Percentiles rank a stretch among this genome's conserved stretches.
phyloP scores from a whole-genome alignment of 768 basidiomycete genomes.

The Leccinum longicurvipes region DNA sequence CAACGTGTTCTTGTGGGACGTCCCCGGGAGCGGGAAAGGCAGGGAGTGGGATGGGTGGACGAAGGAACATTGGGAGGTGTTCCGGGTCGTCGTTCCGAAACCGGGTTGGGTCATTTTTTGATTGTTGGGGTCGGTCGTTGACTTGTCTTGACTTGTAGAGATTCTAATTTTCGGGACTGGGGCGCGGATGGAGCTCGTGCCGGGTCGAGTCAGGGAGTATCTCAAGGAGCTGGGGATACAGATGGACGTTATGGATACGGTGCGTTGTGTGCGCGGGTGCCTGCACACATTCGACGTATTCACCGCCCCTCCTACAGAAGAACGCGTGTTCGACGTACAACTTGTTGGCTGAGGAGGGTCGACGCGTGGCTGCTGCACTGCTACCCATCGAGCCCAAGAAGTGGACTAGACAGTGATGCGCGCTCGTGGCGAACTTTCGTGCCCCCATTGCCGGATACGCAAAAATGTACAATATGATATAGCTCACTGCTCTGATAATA shows the following conservation, averaged over 20 bases:
- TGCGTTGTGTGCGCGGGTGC: conserved; percentile 33
- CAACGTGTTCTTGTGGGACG: conserved; percentile 88
- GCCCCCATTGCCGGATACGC: background rate
- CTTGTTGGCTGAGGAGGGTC: conserved; percentile 86
- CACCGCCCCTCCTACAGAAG: conserved; percentile 41
- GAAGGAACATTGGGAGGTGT: conserved; percentile 70
- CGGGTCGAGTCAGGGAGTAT: conserved; percentile 60
- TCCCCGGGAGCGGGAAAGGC: conserved; percentile 36
- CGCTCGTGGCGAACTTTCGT: too few relatives aligned
- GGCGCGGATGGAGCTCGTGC: conserved; percentile 62
- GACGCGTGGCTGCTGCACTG: conserved; percentile 89
- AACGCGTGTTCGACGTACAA: conserved; percentile 98
- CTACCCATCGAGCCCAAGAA: conserved; percentile 56
- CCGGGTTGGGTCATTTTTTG: conserved; percentile 58
- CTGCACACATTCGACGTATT: background rate
- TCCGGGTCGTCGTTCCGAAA: conserved; percentile 78
- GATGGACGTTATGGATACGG: conserved; percentile 83
- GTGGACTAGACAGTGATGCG: conserved; percentile 38
- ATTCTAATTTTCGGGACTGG: conserved; percentile 91
- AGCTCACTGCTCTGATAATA: conserved; percentile 9
- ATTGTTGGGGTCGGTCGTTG: background rate
- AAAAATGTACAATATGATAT: conserved; percentile 17
- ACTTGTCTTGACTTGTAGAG: conserved; percentile 50
- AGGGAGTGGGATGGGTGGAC: conserved; percentile 68
- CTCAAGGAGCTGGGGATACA: conserved; percentile 78